Conservation (phyloP, 2,329 filamentous ascomycete species). For the Cladosporium colombiae region DNA sequence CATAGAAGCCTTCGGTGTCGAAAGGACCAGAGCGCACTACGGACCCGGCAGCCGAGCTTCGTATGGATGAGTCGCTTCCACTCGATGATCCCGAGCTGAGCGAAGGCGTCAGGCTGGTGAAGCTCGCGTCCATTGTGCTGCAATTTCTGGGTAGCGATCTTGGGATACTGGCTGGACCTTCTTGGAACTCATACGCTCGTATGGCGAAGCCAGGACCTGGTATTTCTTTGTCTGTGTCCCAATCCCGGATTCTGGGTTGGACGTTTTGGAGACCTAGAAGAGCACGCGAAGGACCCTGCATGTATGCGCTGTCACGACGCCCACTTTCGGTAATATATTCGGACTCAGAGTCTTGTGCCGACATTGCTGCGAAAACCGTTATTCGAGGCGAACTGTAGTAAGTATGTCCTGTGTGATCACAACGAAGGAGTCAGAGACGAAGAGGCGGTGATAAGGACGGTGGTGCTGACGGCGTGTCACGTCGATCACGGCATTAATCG, state of each 20-base stretch:
- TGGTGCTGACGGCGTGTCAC: conserved; percentile 1
- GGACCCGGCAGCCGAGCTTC: not conserved
- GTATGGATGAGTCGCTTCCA: conserved; percentile 11
- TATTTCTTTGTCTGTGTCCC: conserved; percentile 1
- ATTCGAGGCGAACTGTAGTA: not conserved
- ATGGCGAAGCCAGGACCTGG: not conserved
- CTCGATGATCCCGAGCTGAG: conserved; percentile 1
- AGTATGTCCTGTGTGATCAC: not conserved
- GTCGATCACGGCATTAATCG: not conserved
- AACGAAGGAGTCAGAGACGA: not conserved
- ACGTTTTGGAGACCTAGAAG: not conserved
- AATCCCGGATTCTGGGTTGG: conserved; percentile 7
- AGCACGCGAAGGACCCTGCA: conserved; percentile 12
- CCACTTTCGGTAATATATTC: conserved; percentile 18
- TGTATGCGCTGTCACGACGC: conserved; percentile 19
- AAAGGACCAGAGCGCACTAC: not conserved
- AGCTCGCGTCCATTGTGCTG: conserved; percentile 3
- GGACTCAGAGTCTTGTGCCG: conserved; percentile 7
- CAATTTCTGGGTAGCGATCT: not conserved
- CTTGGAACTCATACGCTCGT: conserved; percentile 2
- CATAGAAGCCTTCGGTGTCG: conserved; percentile 4
- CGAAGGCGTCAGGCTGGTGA: conserved; percentile 5
- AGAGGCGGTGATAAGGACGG: conserved; percentile 1
- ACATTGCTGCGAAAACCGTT: conserved; percentile 11
- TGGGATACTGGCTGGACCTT: conserved; percentile 10